These are phyloP conservation scores for Pneumocystis sp. DNA, from an alignment of 1,139 yeast species.

Conservation along the genomic window DNA sequence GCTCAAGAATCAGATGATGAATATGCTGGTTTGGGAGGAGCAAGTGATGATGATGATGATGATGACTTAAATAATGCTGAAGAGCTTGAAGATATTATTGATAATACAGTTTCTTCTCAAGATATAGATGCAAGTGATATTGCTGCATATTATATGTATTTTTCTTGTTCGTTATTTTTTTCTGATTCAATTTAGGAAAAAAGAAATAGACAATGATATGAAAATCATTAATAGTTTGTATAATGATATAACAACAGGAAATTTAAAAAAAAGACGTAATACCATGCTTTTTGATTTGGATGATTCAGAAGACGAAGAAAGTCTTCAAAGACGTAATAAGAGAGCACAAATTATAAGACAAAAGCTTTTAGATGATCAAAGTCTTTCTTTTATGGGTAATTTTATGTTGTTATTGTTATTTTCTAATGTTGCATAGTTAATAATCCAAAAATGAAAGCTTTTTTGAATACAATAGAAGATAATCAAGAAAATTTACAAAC, in stretches of 20 bases:
- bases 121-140: constrained; percentile 46
- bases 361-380: neutral
- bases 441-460: constrained; percentile 54
- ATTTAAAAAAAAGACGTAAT: constrained; percentile 44
- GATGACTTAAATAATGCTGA: constrained; percentile 51
- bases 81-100: constrained; percentile 12
- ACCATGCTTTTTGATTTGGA: constrained; percentile 48
- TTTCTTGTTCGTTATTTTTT: neutral
- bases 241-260: constrained; percentile 73
- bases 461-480: constrained; percentile 57
- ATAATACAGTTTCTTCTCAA: constrained; percentile 22
- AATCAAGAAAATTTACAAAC: neutral
- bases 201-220: constrained; percentile 55
- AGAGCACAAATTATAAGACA: neutral
- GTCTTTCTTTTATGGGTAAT: neutral
- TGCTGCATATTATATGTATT: constrained; percentile 28
- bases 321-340: constrained; percentile 29
- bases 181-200: constrained; percentile 25
- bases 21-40: constrained; percentile 83
- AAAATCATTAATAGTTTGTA: constrained; percentile 57
- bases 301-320: constrained; percentile 47
- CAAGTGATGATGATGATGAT: constrained; percentile 60
- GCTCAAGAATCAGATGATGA: constrained; percentile 97
- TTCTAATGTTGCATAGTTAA: constrained; percentile 25
- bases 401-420: neutral